Conservation (phyloP, 2,329 filamentous ascomycete species). For the Reticulascus tulasneorum region DNA sequence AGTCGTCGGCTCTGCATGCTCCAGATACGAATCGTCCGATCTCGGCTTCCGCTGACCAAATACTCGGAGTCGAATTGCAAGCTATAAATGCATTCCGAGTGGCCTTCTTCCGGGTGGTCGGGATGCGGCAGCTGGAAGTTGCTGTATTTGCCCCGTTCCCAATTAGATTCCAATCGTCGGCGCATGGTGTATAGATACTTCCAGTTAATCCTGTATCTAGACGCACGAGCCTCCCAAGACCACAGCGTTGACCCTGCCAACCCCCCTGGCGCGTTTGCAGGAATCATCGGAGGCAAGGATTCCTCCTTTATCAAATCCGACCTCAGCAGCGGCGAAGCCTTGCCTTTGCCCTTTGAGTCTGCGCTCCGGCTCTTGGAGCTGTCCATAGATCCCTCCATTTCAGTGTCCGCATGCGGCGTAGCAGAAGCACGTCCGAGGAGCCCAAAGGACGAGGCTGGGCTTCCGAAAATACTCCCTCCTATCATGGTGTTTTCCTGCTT, state of each 20-base stretch:
- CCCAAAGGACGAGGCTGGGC: slow-evolving; percentile 11
- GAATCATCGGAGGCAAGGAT: slow-evolving; percentile 23
- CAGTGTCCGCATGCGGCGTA: slow-evolving; percentile 19
- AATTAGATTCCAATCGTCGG: slow-evolving; percentile 80
- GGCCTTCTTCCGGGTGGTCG: slow-evolving; percentile 72
- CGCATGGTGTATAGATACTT: slow-evolving; percentile 89
- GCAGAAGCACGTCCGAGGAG: slow-evolving; percentile 2
- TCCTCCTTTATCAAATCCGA: slow-evolving; percentile 20
- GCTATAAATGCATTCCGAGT: slow-evolving; percentile 90
- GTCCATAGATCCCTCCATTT: slow-evolving; percentile 30
- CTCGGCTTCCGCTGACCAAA: slow-evolving; percentile 89
- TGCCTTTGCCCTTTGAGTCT: slow-evolving; percentile 26
- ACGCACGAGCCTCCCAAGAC: slow-evolving; percentile 45
- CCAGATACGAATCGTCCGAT: slow-evolving; percentile 86
- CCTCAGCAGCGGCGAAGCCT: slow-evolving; percentile 8
- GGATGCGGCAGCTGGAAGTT: slow-evolving; percentile 93
- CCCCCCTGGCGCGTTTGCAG: slow-evolving; percentile 22
- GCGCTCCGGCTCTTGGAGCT: slow-evolving; percentile 22
- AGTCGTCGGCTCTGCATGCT: slow-evolving; percentile 77
- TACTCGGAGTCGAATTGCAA: slow-evolving; percentile 84
- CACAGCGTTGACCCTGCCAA: slow-evolving; percentile 44
- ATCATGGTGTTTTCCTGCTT: slow-evolving; percentile 21
- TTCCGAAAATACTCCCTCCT: slow-evolving; percentile 23
- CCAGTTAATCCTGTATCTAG: slow-evolving; percentile 74
- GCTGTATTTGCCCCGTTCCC: slow-evolving; percentile 74